phyloP scores from a whole-genome alignment of 805 yeast species.

The Nakazawaea pomicola region DNA sequence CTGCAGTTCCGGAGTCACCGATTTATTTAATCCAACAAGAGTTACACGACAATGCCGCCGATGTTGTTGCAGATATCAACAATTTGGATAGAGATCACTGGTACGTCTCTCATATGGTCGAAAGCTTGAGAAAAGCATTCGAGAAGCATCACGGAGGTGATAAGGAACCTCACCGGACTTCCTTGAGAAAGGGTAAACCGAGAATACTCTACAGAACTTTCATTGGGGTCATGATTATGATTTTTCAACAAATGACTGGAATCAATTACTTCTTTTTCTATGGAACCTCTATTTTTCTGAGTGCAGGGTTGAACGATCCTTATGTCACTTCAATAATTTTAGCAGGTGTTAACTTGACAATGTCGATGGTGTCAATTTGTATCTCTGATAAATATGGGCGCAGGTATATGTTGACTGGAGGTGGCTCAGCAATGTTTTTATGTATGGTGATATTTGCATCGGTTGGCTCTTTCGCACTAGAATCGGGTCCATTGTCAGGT shows the following conservation, averaged over 20 bases:
- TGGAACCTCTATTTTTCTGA: slow-evolving; percentile 52
- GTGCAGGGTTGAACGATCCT: slow-evolving; percentile 48
- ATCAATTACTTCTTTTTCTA: slow-evolving; percentile 65
- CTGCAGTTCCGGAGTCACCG: slow-evolving; percentile 31
- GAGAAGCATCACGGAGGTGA: neutral
- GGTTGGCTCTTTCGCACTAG: slow-evolving; percentile 43
- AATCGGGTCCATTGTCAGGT: slow-evolving; percentile 33
- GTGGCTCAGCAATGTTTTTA: slow-evolving; percentile 43
- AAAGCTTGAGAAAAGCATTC: slow-evolving; percentile 7
- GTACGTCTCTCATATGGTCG: slow-evolving; percentile 15
- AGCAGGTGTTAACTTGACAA: slow-evolving; percentile 47
- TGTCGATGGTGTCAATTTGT: slow-evolving; percentile 44
- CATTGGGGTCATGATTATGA: slow-evolving; percentile 24
- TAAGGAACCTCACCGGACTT: neutral
- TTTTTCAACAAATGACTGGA: slow-evolving; percentile 51
- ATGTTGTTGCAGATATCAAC: slow-evolving; percentile 9
- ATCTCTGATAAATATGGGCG: slow-evolving; percentile 46
- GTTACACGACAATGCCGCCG: slow-evolving; percentile 8
- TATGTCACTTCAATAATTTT: slow-evolving; percentile 52
- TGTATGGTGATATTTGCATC: slow-evolving; percentile 54
- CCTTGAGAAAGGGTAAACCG: slow-evolving; percentile 21
- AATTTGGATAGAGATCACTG: slow-evolving; percentile 13
- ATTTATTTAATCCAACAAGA: slow-evolving; percentile 19
- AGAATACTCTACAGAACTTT: slow-evolving; percentile 22
- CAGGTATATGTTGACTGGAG: slow-evolving; percentile 38